These are phyloP conservation scores for Fermentozyma sake DNA, from an alignment of 1,139 yeast genomes.

Conservation along the genomic window DNA sequence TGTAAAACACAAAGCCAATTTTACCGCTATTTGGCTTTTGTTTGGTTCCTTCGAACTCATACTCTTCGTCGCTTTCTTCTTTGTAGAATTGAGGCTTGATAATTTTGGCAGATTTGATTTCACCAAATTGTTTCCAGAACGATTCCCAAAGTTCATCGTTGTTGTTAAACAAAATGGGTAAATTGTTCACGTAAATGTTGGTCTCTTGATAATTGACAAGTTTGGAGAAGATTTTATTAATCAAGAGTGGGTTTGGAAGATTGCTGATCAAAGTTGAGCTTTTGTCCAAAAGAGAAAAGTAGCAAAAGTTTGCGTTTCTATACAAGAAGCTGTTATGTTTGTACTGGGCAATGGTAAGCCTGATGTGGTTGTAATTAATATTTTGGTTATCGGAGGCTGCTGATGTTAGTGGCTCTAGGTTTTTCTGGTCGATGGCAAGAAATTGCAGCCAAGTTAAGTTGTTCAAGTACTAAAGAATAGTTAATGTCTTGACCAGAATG, in stretches of 20 bases:
- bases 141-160: slow-evolving; percentile 35
- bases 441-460: slow-evolving; percentile 24
- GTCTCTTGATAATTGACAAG: slow-evolving; percentile 49
- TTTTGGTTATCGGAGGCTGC: slow-evolving; percentile 8
- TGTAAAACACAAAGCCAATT: slow-evolving; percentile 42
- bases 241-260: slow-evolving; percentile 7
- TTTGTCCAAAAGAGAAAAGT: slow-evolving; percentile 5
- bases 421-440: slow-evolving; percentile 12
- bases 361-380: slow-evolving; percentile 31
- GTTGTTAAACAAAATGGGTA: slow-evolving; percentile 41
- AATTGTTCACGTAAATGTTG: slow-evolving; percentile 53
- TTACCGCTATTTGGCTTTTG: slow-evolving; percentile 22
- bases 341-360: slow-evolving; percentile 35
- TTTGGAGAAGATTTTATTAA: slow-evolving; percentile 14
- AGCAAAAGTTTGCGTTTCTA: slow-evolving; percentile 7
- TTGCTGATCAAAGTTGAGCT: slow-evolving; percentile 2
- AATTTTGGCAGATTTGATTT: slow-evolving; percentile 39
- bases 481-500: slow-evolving; percentile 21
- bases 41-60: slow-evolving; percentile 9
- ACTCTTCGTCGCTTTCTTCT: slow-evolving; percentile 12
- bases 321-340: slow-evolving; percentile 35
- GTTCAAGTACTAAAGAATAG: slow-evolving; percentile 28
- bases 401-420: slow-evolving; percentile 9
- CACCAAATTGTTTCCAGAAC: slow-evolving; percentile 42
- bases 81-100: slow-evolving; percentile 40